phyloP scores from a whole-genome alignment of 495 filamentous ascomycete genomes.

The Talaromyces nanjingensis region DNA sequence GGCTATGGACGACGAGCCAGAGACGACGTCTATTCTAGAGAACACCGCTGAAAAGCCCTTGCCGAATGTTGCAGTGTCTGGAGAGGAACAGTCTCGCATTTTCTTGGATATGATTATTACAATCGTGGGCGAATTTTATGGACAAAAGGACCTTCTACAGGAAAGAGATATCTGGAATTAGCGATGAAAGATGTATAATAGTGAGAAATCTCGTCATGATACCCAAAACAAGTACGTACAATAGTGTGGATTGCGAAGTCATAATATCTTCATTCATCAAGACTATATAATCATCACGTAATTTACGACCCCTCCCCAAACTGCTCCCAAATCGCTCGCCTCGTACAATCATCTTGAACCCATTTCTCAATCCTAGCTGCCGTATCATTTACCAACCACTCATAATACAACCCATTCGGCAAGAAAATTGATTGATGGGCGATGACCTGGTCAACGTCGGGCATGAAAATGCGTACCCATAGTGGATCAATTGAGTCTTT shows the following conservation, averaged over 20 bases:
- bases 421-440: slow-evolving; percentile 84
- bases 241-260: neutral
- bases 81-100: slow-evolving; percentile 25
- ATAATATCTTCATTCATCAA: neutral
- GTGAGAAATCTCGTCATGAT: neutral
- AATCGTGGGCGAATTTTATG: slow-evolving; percentile 81
- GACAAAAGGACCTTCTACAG: slow-evolving; percentile 79
- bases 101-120: slow-evolving; percentile 90
- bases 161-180: slow-evolving; percentile 47
- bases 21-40: neutral
- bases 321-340: slow-evolving; percentile 13
- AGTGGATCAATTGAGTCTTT: slow-evolving; percentile 43
- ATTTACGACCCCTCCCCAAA: neutral
- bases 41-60: neutral
- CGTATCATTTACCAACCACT: slow-evolving; percentile 68
- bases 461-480: slow-evolving; percentile 75
- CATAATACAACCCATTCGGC: slow-evolving; percentile 55
- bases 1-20: neutral
- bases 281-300: neutral
- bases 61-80: neutral
- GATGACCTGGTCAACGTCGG: slow-evolving; percentile 73
- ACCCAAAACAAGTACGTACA: neutral
- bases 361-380: slow-evolving; percentile 62
- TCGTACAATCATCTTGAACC: slow-evolving; percentile 49
- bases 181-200: neutral